Evolutionary conservation across 179 eudicot genomes (phyloP).

Genomic region (Silene noctiflora): DNA sequence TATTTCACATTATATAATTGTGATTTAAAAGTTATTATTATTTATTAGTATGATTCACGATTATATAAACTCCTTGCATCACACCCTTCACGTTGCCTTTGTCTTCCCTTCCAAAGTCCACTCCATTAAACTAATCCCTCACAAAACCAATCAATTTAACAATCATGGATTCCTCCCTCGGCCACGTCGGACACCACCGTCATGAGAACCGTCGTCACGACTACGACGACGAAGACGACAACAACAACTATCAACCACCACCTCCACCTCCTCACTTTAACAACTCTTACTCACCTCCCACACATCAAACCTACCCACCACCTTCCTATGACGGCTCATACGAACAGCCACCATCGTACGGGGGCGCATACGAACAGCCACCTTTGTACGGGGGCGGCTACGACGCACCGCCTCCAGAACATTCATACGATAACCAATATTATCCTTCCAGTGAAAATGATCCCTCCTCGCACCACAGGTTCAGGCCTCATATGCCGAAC

Average conservation of each 20-base stretch:
- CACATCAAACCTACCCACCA: slow-evolving; percentile 6
- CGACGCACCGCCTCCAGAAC: slow-evolving; percentile 6
- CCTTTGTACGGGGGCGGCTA: slow-evolving; percentile 14
- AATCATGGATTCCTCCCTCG: slow-evolving; percentile 28
- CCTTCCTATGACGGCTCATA: neutral
- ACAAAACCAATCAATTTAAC: neutral
- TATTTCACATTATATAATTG: no score
- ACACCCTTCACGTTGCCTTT: slow-evolving; percentile 4
- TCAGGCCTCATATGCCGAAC: slow-evolving; percentile 42
- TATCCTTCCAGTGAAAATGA: neutral
- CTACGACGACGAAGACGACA: slow-evolving; percentile 8
- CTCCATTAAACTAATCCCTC: no score
- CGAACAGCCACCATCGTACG: slow-evolving; percentile 23
- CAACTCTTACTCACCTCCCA: neutral
- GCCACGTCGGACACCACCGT: slow-evolving; percentile 26
- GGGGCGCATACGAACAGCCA: neutral
- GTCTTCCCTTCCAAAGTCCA: neutral
- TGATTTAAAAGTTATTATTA: no score
- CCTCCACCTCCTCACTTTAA: slow-evolving; percentile 6
- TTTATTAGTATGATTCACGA: no score
- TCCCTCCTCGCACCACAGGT: slow-evolving; percentile 15
- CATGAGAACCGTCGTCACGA: slow-evolving; percentile 22
- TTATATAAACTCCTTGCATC: neutral
- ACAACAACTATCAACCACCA: slow-evolving; percentile 18
- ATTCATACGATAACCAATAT: neutral